Percentiles rank a stretch among this genome's conserved stretches.
These are phyloP conservation scores for Bondarzewia mesenterica DNA, from an alignment of 1,284 basidiomycete genomes.

Conservation along the genomic window DNA sequence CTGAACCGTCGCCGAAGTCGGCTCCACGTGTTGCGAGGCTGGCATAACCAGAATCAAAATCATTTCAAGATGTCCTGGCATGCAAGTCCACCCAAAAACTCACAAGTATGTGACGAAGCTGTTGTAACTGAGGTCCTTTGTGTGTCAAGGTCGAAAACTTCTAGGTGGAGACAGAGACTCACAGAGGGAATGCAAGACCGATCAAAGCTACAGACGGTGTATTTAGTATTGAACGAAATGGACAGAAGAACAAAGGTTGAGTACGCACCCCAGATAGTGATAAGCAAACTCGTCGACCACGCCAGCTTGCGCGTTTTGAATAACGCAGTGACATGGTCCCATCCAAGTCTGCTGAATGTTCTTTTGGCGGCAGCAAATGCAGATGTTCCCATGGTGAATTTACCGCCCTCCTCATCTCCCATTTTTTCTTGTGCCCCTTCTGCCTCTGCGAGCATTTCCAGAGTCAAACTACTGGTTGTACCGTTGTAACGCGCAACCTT, in stretches of 20 bases:
- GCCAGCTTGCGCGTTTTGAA: conserved; percentile 59
- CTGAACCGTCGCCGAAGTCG: conserved; percentile 51
- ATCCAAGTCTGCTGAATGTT: conserved; percentile 36
- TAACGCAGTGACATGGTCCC: conserved; percentile 42
- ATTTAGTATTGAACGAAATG: not conserved
- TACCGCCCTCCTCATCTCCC: conserved; percentile 11
- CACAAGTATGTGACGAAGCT: conserved; percentile 58
- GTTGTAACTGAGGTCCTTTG: conserved; percentile 49
- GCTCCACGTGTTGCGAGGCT: conserved; percentile 55
- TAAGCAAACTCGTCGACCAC: conserved; percentile 52
- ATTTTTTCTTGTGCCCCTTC: conserved; percentile 16
- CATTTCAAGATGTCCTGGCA: not conserved
- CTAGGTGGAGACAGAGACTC: conserved; percentile 13
- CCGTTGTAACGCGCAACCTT: conserved; percentile 67
- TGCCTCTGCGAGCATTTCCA: conserved; percentile 36
- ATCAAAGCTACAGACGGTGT: conserved; percentile 44
- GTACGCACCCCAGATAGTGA: conserved; percentile 51
- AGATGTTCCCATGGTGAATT: conserved; percentile 24
- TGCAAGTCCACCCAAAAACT: too few species aligned
- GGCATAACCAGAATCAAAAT: not conserved
- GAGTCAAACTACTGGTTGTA: conserved; percentile 32
- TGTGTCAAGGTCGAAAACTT: not conserved
- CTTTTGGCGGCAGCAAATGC: conserved; percentile 30
- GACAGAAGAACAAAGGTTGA: not conserved
- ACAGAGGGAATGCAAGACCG: conserved; percentile 69